Evolutionary conservation across 1,284 basidiomycete genomes (phyloP).

Genomic region (Abortiporus biennis): DNA sequence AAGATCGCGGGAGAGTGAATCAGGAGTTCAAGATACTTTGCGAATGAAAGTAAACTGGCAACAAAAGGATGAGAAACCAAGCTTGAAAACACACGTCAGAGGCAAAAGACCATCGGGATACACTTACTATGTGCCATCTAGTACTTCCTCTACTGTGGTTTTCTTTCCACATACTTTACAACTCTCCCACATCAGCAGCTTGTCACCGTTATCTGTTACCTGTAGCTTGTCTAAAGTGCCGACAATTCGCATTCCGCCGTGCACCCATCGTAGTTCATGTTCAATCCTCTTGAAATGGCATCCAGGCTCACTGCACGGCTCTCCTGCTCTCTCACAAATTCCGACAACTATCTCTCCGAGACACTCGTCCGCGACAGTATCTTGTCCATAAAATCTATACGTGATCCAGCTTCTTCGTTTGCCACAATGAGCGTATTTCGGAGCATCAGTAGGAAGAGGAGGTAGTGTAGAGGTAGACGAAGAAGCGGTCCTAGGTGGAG

Average conservation of each 20-base stretch:
- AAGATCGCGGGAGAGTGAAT: constrained; percentile 50
- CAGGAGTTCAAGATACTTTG: constrained; percentile 62
- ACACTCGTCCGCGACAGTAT: constrained; percentile 27
- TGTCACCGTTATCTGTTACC: constrained; percentile 15
- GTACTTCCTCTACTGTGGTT: constrained; percentile 35
- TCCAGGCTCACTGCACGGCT: constrained; percentile 32
- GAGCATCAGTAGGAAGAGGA: background rate
- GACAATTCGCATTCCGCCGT: constrained; percentile 39
- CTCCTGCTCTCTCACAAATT: constrained; percentile 25
- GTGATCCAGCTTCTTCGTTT: constrained; percentile 40
- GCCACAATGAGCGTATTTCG: constrained; percentile 22
- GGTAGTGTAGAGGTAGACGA: constrained; percentile 14
- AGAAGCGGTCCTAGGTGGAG: constrained; percentile 8
- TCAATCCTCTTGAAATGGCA: constrained; percentile 37
- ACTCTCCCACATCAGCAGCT: constrained; percentile 44
- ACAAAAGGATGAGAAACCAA: background rate
- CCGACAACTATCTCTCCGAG: constrained; percentile 39
- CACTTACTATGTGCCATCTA: constrained; percentile 53
- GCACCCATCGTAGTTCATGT: constrained; percentile 47
- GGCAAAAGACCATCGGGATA: constrained; percentile 1
- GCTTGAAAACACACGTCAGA: background rate
- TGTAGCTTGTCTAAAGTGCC: constrained; percentile 20
- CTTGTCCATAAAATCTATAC: constrained; percentile 40
- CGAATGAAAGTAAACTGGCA: constrained; percentile 47
- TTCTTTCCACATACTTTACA: constrained; percentile 46